phyloP scores from a whole-genome alignment of 805 yeast species.

The Dipodascopsis uninucleata region DNA sequence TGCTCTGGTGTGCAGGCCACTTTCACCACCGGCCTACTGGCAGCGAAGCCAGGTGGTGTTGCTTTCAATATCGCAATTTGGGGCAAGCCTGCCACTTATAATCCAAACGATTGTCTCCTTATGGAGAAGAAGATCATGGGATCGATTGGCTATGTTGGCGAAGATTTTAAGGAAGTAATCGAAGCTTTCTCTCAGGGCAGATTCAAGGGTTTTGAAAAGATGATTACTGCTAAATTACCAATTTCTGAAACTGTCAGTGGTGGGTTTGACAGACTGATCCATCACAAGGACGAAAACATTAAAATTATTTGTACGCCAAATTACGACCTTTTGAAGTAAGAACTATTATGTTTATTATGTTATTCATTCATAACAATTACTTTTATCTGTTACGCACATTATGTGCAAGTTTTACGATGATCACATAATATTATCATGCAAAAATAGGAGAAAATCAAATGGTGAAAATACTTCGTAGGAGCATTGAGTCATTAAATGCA shows the following conservation, averaged over 20 bases:
- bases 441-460: no score
- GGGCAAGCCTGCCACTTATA: constrained; percentile 48
- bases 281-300: constrained; percentile 46
- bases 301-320: constrained; percentile 22
- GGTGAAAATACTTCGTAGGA: no score
- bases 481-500: no score
- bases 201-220: constrained; percentile 39
- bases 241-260: constrained; percentile 51
- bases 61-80: constrained; percentile 66
- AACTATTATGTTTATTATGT: no score
- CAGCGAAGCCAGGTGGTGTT: constrained; percentile 51
- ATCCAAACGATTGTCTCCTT: constrained; percentile 54
- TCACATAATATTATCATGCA: no score
- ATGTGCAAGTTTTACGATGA: no score
- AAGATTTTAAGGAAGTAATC: constrained; percentile 57
- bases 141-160: constrained; percentile 56
- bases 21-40: constrained; percentile 48
- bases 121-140: constrained; percentile 57
- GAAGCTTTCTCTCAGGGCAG: constrained; percentile 47
- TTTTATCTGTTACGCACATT: no score
- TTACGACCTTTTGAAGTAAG: constrained; percentile 10
- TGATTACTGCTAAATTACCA: constrained; percentile 53
- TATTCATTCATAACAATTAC: no score
- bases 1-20: constrained; percentile 56
- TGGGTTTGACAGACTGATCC: constrained; percentile 51